Evolutionary conservation across 257 asterid genomes (phyloP).

Genomic region (Marsdenia floribunda): DNA sequence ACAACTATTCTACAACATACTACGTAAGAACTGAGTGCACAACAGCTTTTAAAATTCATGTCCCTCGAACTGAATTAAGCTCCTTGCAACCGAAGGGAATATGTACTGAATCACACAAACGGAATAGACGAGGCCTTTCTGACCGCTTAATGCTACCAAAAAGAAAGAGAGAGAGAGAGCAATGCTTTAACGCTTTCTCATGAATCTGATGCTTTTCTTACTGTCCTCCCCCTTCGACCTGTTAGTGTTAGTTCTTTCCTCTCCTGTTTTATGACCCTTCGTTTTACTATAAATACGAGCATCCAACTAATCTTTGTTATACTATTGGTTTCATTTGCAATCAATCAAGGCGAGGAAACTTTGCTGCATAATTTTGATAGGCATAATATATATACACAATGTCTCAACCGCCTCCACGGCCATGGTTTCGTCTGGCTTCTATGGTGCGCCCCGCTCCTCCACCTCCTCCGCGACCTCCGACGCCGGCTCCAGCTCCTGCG

Average conservation of each 20-base stretch:
- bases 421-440: conserved; percentile 20
- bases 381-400: background rate
- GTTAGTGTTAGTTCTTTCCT: background rate
- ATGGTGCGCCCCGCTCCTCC: conserved; percentile 13
- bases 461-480: conserved; percentile 8
- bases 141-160: conserved; percentile 3
- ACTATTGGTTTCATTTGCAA: background rate
- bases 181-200: background rate
- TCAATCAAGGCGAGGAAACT: background rate
- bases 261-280: background rate
- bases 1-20: background rate
- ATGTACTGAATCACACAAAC: background rate
- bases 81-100: background rate
- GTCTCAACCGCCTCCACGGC: conserved; percentile 24
- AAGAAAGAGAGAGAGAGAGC: too few relatives aligned
- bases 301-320: background rate
- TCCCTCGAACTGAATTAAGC: background rate
- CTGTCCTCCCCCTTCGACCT: background rate
- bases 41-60: background rate
- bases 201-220: conserved; percentile 27
- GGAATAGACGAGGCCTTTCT: background rate
- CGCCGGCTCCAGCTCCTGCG: conserved; percentile 7
- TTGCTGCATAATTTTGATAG: background rate
- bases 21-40: background rate
- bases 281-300: conserved; percentile 1